phyloP scores from a whole-genome alignment of 177 flowering plant genomes.

The Vitis hybrid region DNA sequence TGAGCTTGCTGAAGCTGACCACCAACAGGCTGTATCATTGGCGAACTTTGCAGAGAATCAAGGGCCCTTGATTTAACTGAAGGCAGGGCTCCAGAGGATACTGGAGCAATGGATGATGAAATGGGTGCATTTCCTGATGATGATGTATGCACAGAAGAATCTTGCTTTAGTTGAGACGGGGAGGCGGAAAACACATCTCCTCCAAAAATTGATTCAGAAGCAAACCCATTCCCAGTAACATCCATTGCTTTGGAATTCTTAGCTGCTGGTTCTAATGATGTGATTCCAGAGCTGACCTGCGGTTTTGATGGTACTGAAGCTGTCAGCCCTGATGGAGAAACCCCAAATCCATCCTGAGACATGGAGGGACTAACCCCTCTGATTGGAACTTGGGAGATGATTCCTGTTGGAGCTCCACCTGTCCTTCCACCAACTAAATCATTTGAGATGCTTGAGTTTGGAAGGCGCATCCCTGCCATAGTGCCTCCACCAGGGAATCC shows the following conservation, averaged over 20 bases:
- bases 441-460: slow-evolving; percentile 42
- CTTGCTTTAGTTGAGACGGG: slow-evolving; percentile 44
- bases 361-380: slow-evolving; percentile 34
- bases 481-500: slow-evolving; percentile 39
- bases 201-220: slow-evolving; percentile 54
- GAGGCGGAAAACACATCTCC: slow-evolving; percentile 62
- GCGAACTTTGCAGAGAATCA: slow-evolving; percentile 43
- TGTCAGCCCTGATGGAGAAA: slow-evolving; percentile 25
- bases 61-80: slow-evolving; percentile 41
- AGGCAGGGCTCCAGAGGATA: slow-evolving; percentile 37
- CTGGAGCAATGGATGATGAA: slow-evolving; percentile 34
- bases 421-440: slow-evolving; percentile 46
- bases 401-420: slow-evolving; percentile 29
- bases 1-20: slow-evolving; percentile 44
- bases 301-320: slow-evolving; percentile 45
- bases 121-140: slow-evolving; percentile 32
- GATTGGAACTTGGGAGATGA: slow-evolving; percentile 32
- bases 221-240: slow-evolving; percentile 59
- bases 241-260: slow-evolving; percentile 46
- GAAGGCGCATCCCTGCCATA: slow-evolving; percentile 30
- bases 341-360: slow-evolving; percentile 39
- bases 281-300: slow-evolving; percentile 26
- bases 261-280: slow-evolving; percentile 28
- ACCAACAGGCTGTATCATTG: slow-evolving; percentile 34
- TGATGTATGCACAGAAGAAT: slow-evolving; percentile 27